Base-by-base conservation (phyloP, 192 early-diverging fungal genomes). In the Coemansia sp. region DNA sequence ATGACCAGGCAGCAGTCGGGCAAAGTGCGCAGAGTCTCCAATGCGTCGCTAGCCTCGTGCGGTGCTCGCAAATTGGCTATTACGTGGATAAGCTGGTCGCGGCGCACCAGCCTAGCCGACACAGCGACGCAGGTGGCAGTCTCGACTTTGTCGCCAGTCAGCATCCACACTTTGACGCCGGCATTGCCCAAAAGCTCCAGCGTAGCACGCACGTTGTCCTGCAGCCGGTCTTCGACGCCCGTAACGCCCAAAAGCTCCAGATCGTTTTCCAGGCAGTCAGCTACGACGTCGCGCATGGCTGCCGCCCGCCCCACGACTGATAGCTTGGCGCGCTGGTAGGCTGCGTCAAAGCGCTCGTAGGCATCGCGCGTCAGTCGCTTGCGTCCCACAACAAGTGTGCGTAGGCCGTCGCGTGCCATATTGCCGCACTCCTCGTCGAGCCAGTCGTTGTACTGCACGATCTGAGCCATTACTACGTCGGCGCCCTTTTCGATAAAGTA, bases 131-230 rank as follows among this genome's bases (percentile, higher is more conserved):
- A 95, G 0, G 93, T 95, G 27, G 96, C 96, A 17, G 96, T 98
- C 75, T 98, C 96, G 55, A 95, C 93, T 73, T 98, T 98, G 82
- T 98, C 96, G 55, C 96, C 94, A 0, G 96, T 98, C 48, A 98
- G 86, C 96, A 98, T 98, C 96, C 96, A 98, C 25, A 98, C 92
- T 67, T 89, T 92, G 44, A 97, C 64, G 10, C 95, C 94, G 17
- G 96, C 94, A 74, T 96, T 95, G 62, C 94, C 84, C 74, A 98
- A 70, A 12, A 92, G 74, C 84, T 97, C 95, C 10, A 98, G 77
- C 19, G 94, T 98, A 6, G 85, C 80, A 66, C 93, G 92, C 58
- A 98, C 95, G 44, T 92, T 90, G 72, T 97, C 94, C 72, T 98
- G 96, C 64, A 98, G 80, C 71, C 94, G 94, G 71, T 98, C 96